These are phyloP conservation scores for Silene latifolia DNA, from an alignment of 148 eudicot species.

Conservation along the genomic window DNA sequence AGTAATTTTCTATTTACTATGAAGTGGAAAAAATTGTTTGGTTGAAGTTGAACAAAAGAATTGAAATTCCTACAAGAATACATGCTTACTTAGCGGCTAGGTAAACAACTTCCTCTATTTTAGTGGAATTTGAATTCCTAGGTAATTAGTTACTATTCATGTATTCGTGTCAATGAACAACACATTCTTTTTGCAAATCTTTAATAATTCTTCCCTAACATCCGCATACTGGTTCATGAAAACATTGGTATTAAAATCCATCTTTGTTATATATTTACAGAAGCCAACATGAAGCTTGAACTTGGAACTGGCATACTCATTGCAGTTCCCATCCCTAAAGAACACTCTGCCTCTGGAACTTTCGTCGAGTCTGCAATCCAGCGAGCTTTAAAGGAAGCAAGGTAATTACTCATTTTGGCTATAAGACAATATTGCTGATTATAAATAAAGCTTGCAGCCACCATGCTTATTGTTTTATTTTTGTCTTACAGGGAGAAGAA, in stretches of 20 bases:
- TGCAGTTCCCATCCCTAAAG: constrained; percentile 91
- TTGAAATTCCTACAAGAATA: not conserved
- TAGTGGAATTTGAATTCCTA: too few species aligned
- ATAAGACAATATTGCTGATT: constrained; percentile 2
- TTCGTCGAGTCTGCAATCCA: constrained; percentile 84
- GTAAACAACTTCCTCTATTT: too few species aligned
- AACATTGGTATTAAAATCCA: too few species aligned
- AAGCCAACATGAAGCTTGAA: constrained; percentile 55
- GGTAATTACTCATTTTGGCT: constrained; percentile 34
- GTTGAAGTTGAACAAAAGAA: not conserved
- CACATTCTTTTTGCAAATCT: not conserved
- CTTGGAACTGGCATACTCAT: constrained; percentile 74
- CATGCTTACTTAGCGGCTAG: not conserved
- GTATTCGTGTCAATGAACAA: not conserved
- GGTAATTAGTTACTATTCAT: not conserved
- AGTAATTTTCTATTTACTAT: not conserved
- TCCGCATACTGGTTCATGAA: constrained; percentile 6
- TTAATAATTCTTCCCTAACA: too few species aligned
- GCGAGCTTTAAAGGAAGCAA: constrained; percentile 71
- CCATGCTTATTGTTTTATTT: not conserved
- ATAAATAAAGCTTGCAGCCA: not conserved
- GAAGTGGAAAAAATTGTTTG: not conserved
- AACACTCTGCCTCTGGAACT: constrained; percentile 79
- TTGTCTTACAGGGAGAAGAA: constrained; percentile 62
- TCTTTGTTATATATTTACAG: constrained; percentile 34